Evolutionary conservation across 2,329 filamentous ascomycete species (phyloP).

Genomic region (Nigrospora osmanthi): DNA sequence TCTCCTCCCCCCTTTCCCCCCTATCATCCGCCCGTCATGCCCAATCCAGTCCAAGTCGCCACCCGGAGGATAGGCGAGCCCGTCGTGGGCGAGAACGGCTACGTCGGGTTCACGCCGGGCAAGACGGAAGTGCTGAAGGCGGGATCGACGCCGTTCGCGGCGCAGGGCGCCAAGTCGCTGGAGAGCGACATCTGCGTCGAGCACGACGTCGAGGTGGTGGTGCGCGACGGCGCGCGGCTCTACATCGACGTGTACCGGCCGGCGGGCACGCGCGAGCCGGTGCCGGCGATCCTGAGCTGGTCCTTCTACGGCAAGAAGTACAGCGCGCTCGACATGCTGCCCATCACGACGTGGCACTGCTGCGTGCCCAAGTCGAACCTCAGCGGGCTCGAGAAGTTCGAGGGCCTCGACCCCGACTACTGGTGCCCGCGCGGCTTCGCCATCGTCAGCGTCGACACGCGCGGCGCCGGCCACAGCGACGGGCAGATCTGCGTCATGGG

Average conservation of each 20-base stretch:
- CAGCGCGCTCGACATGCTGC: constrained; percentile 29
- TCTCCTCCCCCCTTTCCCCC: too few relatives aligned
- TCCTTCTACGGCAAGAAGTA: constrained; percentile 39
- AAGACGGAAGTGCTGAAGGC: constrained; percentile 27
- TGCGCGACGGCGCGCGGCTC: constrained; percentile 32
- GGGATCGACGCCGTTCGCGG: constrained; percentile 26
- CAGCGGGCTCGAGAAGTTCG: constrained; percentile 16
- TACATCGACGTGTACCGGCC: constrained; percentile 38
- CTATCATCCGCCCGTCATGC: constrained; percentile 3
- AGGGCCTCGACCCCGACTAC: constrained; percentile 15
- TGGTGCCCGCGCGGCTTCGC: constrained; percentile 24
- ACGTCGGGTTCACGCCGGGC: constrained; percentile 24
- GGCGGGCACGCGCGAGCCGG: constrained; percentile 19
- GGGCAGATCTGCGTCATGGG: constrained; percentile 22
- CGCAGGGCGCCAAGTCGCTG: constrained; percentile 16
- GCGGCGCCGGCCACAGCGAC: constrained; percentile 20
- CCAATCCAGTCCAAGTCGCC: constrained; percentile 10
- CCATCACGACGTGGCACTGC: constrained; percentile 11
- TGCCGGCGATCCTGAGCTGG: constrained; percentile 37
- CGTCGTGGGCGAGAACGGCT: constrained; percentile 29
- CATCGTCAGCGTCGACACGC: constrained; percentile 24
- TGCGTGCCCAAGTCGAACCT: constrained; percentile 10
- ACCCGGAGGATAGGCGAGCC: constrained; percentile 15
- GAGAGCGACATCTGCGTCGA: constrained; percentile 31
- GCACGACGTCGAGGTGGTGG: constrained; percentile 33